These are phyloP conservation scores for Rhizopogon rudus DNA, from an alignment of 768 basidiomycete species.

Conservation along the genomic window DNA sequence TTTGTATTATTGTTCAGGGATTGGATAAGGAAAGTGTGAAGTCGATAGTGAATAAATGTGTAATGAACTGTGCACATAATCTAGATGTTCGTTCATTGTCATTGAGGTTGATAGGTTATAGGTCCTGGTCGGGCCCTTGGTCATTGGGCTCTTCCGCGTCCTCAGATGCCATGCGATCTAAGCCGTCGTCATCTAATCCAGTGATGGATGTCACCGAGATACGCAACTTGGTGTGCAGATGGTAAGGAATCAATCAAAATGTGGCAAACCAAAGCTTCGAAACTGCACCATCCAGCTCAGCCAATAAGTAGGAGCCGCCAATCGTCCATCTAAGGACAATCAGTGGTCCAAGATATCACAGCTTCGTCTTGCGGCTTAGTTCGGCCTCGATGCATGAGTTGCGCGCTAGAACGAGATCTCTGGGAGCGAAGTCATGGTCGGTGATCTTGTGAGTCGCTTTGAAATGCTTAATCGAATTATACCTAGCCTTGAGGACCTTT, in stretches of 20 bases:
- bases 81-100: too few relatives aligned
- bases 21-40: not conserved
- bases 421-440: not conserved
- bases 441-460: not conserved
- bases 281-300: conserved; percentile 18
- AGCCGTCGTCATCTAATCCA: not conserved
- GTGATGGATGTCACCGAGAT: not conserved
- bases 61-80: too few relatives aligned
- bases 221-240: fast-evolving
- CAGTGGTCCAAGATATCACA: conserved; percentile 20
- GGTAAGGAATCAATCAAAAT: not conserved
- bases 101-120: too few relatives aligned
- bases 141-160: not conserved
- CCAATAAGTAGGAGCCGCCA: conserved; percentile 18
- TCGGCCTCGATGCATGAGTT: not conserved
- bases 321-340: conserved; percentile 14
- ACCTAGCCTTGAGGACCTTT: not conserved
- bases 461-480: not conserved
- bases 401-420: not conserved
- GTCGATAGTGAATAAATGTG: not conserved
- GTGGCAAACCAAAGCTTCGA: not conserved
- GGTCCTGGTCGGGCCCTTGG: not conserved
- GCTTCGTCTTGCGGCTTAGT: conserved; percentile 16
- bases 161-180: not conserved
- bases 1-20: too few relatives aligned